phyloP scores from a whole-genome alignment of 2,329 filamentous ascomycete genomes.

The Chlorencoelia australis region DNA sequence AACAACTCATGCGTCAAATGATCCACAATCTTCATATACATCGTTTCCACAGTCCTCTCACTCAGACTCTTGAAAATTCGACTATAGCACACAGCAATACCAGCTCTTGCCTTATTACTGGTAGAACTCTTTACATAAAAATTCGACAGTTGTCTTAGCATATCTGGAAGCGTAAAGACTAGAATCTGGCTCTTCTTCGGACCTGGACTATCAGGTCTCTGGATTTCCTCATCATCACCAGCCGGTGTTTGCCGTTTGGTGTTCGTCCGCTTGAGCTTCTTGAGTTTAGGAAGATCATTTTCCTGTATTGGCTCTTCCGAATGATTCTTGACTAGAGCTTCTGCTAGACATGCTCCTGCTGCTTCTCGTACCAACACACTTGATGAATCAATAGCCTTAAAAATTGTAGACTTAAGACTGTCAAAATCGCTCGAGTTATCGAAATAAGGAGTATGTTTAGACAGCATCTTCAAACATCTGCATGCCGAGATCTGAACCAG shows the following conservation, averaged over 20 bases:
- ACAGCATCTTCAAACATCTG: constrained; percentile 64
- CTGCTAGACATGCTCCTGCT: constrained; percentile 74
- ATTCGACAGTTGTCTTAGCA: constrained; percentile 66
- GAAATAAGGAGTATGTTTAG: constrained; percentile 69
- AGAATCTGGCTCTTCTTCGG: constrained; percentile 66
- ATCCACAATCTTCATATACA: constrained; percentile 72
- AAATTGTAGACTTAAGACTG: constrained; percentile 68
- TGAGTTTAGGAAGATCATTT: constrained; percentile 45
- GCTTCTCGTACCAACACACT: constrained; percentile 71
- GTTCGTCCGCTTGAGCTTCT: constrained; percentile 64
- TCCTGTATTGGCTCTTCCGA: constrained; percentile 47
- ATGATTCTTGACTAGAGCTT: constrained; percentile 73
- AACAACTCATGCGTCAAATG: constrained; percentile 75
- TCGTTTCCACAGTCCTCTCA: constrained; percentile 70
- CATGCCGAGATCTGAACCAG: constrained; percentile 73
- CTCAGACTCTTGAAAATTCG: constrained; percentile 70
- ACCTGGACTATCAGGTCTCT: constrained; percentile 63
- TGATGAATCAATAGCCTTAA: constrained; percentile 77
- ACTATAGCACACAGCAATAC: constrained; percentile 79
- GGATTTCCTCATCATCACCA: constrained; percentile 62
- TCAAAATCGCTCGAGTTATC: constrained; percentile 87
- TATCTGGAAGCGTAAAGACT: constrained; percentile 63
- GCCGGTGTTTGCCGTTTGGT: constrained; percentile 40
- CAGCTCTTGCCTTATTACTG: constrained; percentile 70
- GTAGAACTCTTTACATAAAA: constrained; percentile 75